A percentile compares a stretch with the other conserved stretches of the same genome.
phyloP scores from a whole-genome alignment of 2,329 filamentous ascomycete genomes.

The Anthostomella pinea region DNA sequence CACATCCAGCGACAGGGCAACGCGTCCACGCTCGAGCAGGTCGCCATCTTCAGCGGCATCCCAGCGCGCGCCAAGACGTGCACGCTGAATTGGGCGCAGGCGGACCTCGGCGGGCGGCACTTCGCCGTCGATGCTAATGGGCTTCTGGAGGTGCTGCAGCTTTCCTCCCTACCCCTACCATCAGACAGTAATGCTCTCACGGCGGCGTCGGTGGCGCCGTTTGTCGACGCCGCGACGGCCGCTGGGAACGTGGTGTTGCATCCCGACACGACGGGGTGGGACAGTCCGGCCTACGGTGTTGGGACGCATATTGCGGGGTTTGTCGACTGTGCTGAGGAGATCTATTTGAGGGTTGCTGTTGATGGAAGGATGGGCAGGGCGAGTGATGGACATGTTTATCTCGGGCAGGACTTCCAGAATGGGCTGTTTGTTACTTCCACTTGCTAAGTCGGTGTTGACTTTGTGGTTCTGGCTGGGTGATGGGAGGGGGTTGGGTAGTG shows the following conservation, averaged over 20 bases:
- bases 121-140: constrained; percentile 35
- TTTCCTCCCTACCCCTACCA: constrained; percentile 21
- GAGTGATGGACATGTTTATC: constrained; percentile 26
- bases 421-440: no score
- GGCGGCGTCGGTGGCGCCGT: constrained; percentile 23
- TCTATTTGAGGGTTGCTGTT: constrained; percentile 28
- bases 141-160: constrained; percentile 19
- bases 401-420: constrained; percentile 31
- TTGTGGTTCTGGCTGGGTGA: no score
- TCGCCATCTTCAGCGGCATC: constrained; percentile 32
- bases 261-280: constrained; percentile 32
- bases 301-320: constrained; percentile 18
- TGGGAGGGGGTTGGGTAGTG: no score
- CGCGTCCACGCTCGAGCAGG: constrained; percentile 29
- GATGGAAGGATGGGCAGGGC: constrained; percentile 14
- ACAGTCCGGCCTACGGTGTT: no score
- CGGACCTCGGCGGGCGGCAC: constrained; percentile 34
- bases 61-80: constrained; percentile 28
- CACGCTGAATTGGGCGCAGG: constrained; percentile 32
- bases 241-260: constrained; percentile 10
- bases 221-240: constrained; percentile 13
- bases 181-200: no score
- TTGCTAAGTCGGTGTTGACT: no score
- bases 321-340: constrained; percentile 25
- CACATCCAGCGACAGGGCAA: constrained; percentile 11